These are phyloP conservation scores for Fusarium buxicola DNA, from an alignment of 2,329 filamentous ascomycete species.

Conservation along the genomic window DNA sequence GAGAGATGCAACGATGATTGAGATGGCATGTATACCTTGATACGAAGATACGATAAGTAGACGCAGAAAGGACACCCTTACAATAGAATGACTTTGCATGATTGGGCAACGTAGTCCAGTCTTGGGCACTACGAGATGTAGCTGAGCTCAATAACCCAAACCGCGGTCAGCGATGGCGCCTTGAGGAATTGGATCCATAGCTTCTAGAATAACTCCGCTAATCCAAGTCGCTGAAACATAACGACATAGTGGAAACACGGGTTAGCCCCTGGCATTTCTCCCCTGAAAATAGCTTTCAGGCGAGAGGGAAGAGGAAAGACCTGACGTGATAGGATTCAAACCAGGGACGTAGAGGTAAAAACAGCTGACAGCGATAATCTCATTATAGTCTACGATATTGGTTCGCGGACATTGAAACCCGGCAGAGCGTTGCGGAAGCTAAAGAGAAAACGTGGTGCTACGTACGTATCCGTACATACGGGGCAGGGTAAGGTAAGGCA, in stretches of 20 bases:
- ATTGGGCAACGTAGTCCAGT: neutral
- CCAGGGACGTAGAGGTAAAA: conserved; percentile 11
- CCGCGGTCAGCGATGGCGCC: neutral
- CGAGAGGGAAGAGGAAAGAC: too few species aligned
- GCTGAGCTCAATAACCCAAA: neutral
- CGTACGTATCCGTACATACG: too few species aligned
- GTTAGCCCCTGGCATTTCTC: neutral
- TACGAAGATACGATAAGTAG: conserved; percentile 35
- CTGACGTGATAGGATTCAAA: neutral
- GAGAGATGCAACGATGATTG: conserved; percentile 5
- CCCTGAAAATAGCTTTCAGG: neutral
- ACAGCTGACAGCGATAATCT: conserved; percentile 25
- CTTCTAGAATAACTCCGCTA: conserved; percentile 38
- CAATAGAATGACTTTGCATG: conserved; percentile 13
- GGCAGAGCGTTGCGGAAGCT: conserved; percentile 19
- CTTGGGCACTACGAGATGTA: neutral
- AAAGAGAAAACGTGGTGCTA: neutral
- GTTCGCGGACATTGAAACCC: conserved; percentile 34
- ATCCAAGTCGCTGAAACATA: conserved; percentile 28
- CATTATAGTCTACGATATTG: conserved; percentile 21
- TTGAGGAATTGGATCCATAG: conserved; percentile 1
- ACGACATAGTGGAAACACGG: conserved; percentile 9
- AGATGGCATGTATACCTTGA: conserved; percentile 17
- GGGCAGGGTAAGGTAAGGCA: neutral
- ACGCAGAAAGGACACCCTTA: conserved; percentile 37